Percentiles rank a stretch among this genome's conserved stretches.
Conservation (phyloP, 2,329 filamentous ascomycete species). For the Phymatotrichopsis omnivora region DNA sequence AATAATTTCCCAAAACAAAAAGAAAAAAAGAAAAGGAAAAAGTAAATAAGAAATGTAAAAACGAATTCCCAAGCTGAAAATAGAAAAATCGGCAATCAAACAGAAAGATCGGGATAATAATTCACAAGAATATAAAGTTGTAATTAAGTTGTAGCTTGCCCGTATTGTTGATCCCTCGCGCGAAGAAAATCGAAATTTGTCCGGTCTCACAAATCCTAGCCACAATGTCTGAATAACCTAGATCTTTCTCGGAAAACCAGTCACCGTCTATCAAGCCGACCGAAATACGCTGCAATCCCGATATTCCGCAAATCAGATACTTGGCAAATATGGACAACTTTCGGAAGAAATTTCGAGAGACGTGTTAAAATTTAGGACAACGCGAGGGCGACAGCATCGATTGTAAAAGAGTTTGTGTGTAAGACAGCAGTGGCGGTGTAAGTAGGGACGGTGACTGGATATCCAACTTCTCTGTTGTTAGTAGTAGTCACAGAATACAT, state of each 20-base stretch:
- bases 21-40: constrained; percentile 1
- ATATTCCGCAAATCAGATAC: too few relatives aligned
- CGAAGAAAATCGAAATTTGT: constrained; percentile 14
- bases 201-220: constrained; percentile 4
- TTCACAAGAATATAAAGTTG: constrained; percentile 6
- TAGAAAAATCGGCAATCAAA: constrained; percentile 4
- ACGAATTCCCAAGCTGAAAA: constrained; percentile 3
- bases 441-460: constrained; percentile 22
- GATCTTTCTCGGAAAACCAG: constrained; percentile 1
- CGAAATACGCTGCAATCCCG: too few relatives aligned
- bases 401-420: constrained; percentile 2
- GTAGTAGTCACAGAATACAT: constrained; percentile 27
- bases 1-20: constrained; percentile 23
- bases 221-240: background rate
- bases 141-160: constrained; percentile 7
- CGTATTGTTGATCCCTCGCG: constrained; percentile 13
- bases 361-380: constrained; percentile 24
- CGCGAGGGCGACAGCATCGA: constrained; percentile 21
- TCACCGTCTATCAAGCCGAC: constrained; percentile 6
- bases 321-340: too few relatives aligned
- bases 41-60: too few relatives aligned
- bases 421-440: constrained; percentile 18
- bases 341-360: too few relatives aligned
- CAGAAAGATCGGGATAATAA: constrained; percentile 5
- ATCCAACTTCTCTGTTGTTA: constrained; percentile 25